Percentiles rank a stretch among this genome's conserved stretches.
Evolutionary conservation across 75 land plant genomes (phyloP).

Genomic region (Picea glauca): DNA sequence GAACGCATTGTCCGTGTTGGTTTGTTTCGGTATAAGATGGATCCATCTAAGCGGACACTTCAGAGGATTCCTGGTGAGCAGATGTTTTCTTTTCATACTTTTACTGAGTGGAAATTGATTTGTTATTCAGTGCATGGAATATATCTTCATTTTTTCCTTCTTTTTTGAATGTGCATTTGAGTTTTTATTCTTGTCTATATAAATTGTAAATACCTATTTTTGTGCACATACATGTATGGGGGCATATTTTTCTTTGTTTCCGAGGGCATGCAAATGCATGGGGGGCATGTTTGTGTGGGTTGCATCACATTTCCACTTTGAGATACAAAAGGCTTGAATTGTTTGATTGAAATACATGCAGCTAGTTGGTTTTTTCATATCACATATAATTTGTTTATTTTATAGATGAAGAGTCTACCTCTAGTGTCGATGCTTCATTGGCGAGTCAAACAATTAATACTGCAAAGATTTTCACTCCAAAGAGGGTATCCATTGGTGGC

Average conservation of each 20-base stretch:
- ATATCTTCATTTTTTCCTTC: background rate
- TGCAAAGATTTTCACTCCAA: slow-evolving; percentile 42
- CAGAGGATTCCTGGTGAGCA: slow-evolving; percentile 32
- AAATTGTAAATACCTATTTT: background rate
- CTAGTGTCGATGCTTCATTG: background rate
- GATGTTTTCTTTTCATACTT: slow-evolving; percentile 1
- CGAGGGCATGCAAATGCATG: background rate
- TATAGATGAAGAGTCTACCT: background rate
- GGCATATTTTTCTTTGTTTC: slow-evolving; percentile 2
- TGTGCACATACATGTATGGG: slow-evolving; percentile 14
- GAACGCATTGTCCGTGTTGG: slow-evolving; percentile 32
- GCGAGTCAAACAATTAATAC: slow-evolving; percentile 13
- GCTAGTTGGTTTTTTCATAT: too few relatives aligned
- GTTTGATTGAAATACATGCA: too few relatives aligned
- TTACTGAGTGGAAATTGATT: background rate
- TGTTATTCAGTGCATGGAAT: background rate
- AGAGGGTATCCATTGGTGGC: slow-evolving; percentile 65
- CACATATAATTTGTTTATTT: slow-evolving; percentile 3
- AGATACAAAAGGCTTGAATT: too few relatives aligned
- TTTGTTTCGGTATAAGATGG: slow-evolving; percentile 38
- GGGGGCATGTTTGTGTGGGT: too few relatives aligned
- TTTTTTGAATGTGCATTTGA: background rate
- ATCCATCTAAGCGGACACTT: slow-evolving; percentile 28
- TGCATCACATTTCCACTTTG: too few relatives aligned
- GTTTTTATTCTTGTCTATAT: background rate